phyloP scores from a whole-genome alignment of 2,329 filamentous ascomycete genomes.

The Sordariomycetes sp. region DNA sequence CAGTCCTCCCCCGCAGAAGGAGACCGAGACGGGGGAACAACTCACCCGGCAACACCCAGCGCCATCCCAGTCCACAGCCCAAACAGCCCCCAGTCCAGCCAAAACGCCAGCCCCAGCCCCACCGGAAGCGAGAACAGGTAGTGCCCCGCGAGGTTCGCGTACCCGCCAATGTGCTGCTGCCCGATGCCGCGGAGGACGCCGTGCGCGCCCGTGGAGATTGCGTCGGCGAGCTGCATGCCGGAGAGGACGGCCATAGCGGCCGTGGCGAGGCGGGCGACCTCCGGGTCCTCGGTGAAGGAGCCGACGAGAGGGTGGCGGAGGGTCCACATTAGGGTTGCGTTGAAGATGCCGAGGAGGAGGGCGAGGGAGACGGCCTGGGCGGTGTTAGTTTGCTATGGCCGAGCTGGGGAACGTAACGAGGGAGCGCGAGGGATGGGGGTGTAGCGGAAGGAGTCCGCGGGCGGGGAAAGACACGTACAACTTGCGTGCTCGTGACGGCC shows the following conservation, averaged over 20 bases:
- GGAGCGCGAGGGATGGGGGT: no score
- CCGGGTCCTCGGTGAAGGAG: conserved; percentile 63
- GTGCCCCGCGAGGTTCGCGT: conserved; percentile 75
- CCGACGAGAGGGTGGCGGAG: conserved; percentile 62
- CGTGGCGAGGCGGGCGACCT: conserved; percentile 57
- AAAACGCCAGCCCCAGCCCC: conserved; percentile 67
- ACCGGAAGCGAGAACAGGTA: conserved; percentile 79
- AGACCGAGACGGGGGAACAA: no score
- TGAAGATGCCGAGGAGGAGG: conserved; percentile 62
- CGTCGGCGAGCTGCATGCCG: conserved; percentile 82
- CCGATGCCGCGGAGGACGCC: conserved; percentile 80
- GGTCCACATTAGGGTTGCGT: conserved; percentile 54
- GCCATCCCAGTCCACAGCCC: conserved; percentile 71
- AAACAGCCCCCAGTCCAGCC: conserved; percentile 59
- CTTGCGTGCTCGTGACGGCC: conserved; percentile 67
- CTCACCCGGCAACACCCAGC: conserved; percentile 30
- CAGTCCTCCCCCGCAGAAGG: no score
- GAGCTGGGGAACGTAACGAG: no score
- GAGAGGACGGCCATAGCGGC: conserved; percentile 67
- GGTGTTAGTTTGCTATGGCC: not conserved
- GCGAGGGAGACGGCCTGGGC: conserved; percentile 43
- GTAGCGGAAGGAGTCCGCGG: no score
- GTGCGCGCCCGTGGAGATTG: conserved; percentile 64
- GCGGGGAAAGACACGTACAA: conserved; percentile 32
- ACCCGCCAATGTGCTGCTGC: conserved; percentile 79